Conservation (phyloP, 139 green algal genomes). For the Tetradesmus lagerheimii region DNA sequence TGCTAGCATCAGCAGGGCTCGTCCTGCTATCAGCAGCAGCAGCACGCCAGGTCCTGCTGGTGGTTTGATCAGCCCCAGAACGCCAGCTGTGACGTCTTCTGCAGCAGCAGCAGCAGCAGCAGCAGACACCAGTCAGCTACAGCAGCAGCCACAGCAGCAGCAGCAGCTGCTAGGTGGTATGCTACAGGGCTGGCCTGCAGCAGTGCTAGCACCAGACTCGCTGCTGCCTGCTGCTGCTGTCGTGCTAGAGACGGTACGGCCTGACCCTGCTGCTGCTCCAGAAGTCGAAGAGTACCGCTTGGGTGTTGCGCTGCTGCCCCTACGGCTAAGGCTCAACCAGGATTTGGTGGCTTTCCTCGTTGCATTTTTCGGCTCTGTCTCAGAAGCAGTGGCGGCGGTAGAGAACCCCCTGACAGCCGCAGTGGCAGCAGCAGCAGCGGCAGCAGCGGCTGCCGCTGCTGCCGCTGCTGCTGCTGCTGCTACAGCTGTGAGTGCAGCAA, state of each 20-base stretch:
- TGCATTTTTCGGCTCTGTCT: slow-evolving; percentile 51
- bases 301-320: slow-evolving; percentile 57
- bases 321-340: slow-evolving; percentile 73
- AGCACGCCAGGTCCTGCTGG: not conserved
- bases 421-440: slow-evolving; percentile 21
- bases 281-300: slow-evolving; percentile 70
- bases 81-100: not conserved
- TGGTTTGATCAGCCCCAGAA: not conserved
- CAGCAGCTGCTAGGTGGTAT: slow-evolving; percentile 25
- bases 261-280: slow-evolving; percentile 50
- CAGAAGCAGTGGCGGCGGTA: slow-evolving; percentile 46
- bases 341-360: slow-evolving; percentile 71
- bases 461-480: not conserved
- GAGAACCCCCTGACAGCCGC: slow-evolving; percentile 30
- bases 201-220: slow-evolving; percentile 40
- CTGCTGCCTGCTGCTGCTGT: slow-evolving; percentile 52
- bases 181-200: slow-evolving; percentile 30
- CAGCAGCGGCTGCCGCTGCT: not conserved
- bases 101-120: not conserved
- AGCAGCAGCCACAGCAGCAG: slow-evolving; percentile 6
- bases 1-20: slow-evolving; percentile 15
- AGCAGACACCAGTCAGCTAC: not conserved
- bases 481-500: not conserved
- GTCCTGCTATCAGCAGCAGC: not conserved
- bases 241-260: slow-evolving; percentile 67